These are phyloP conservation scores for Macrocystidia cucumis DNA, from an alignment of 1,284 basidiomycete species.

Conservation along the genomic window DNA sequence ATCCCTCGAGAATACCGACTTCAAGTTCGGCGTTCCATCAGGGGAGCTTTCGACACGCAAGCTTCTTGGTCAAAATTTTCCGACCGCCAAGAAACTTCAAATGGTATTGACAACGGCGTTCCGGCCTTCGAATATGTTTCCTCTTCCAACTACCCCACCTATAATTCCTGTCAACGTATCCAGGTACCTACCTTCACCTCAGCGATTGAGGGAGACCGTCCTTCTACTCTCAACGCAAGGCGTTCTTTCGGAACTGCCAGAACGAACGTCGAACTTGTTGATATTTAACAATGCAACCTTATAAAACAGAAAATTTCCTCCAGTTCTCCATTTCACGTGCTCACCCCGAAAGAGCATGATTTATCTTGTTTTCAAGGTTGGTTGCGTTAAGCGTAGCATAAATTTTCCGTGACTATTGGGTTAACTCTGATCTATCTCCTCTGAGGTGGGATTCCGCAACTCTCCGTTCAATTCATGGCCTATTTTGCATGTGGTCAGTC, in stretches of 20 bases:
- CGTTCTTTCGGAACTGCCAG: constrained; percentile 42
- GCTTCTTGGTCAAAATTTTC: constrained; percentile 17
- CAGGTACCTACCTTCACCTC: constrained; percentile 44
- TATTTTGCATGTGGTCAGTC: too few species aligned
- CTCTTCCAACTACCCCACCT: constrained; percentile 42
- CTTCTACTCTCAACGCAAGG: constrained; percentile 51
- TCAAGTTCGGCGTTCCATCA: constrained; percentile 46
- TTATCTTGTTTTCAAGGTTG: too few species aligned
- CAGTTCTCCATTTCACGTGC: too few species aligned
- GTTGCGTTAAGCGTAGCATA: too few species aligned
- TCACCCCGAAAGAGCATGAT: too few species aligned
- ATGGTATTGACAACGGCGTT: constrained; percentile 48
- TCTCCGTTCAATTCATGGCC: too few species aligned
- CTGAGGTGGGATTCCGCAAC: too few species aligned
- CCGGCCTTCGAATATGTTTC: constrained; percentile 55
- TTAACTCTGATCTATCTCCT: too few species aligned
- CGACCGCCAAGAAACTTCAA: constrained; percentile 44
- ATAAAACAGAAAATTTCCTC: constrained; percentile 8
- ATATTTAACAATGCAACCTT: constrained; percentile 83
- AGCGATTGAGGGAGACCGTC: constrained; percentile 65
- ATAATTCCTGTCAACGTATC: constrained; percentile 35
- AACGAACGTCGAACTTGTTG: constrained; percentile 62
- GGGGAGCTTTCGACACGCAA: constrained; percentile 19
- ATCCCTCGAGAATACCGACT: constrained; percentile 67
- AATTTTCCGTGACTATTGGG: too few species aligned